Percentiles rank a stretch among this genome's conserved stretches.
phyloP scores from a whole-genome alignment of 1,139 yeast species.

The Sugiyamaella castrensis region DNA sequence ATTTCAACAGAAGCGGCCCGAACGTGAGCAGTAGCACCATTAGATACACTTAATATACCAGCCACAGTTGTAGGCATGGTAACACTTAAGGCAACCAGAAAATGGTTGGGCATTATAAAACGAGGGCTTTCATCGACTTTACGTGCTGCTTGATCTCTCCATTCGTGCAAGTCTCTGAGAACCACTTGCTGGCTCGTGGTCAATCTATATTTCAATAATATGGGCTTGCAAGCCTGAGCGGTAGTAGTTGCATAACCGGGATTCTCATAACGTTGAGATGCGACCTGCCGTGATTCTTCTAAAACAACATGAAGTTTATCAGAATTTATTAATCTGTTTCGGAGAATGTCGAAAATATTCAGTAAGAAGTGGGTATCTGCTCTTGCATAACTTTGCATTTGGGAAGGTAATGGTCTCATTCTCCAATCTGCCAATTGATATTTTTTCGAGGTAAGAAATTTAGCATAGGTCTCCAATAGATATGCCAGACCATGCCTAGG shows the following conservation, averaged over 20 bases:
- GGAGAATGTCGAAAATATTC: slow-evolving; percentile 73
- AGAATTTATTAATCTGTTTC: slow-evolving; percentile 55
- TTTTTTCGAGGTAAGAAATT: slow-evolving; percentile 85
- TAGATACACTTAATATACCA: slow-evolving; percentile 56
- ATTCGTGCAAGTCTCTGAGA: slow-evolving; percentile 60
- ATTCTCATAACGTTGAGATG: slow-evolving; percentile 71
- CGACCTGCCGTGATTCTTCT: slow-evolving; percentile 74
- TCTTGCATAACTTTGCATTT: slow-evolving; percentile 84
- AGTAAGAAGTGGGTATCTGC: slow-evolving; percentile 92
- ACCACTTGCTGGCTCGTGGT: slow-evolving; percentile 54
- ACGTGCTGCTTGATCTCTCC: slow-evolving; percentile 83
- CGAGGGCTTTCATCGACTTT: slow-evolving; percentile 79
- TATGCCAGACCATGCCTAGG: slow-evolving; percentile 84
- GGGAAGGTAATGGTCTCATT: slow-evolving; percentile 71
- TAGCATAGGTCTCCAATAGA: slow-evolving; percentile 73
- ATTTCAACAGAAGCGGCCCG: slow-evolving; percentile 56
- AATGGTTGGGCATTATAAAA: slow-evolving; percentile 79
- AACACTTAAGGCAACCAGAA: slow-evolving; percentile 60
- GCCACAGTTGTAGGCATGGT: slow-evolving; percentile 55
- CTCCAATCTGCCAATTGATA: slow-evolving; percentile 99
- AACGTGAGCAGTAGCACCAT: slow-evolving; percentile 53
- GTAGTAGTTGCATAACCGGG: slow-evolving; percentile 35
- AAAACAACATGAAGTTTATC: slow-evolving; percentile 61
- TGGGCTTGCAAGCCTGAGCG: slow-evolving; percentile 30
- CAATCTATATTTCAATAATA: slow-evolving; percentile 66